phyloP scores from a whole-genome alignment of 495 filamentous ascomycete genomes.

The Penicillium paxilli region DNA sequence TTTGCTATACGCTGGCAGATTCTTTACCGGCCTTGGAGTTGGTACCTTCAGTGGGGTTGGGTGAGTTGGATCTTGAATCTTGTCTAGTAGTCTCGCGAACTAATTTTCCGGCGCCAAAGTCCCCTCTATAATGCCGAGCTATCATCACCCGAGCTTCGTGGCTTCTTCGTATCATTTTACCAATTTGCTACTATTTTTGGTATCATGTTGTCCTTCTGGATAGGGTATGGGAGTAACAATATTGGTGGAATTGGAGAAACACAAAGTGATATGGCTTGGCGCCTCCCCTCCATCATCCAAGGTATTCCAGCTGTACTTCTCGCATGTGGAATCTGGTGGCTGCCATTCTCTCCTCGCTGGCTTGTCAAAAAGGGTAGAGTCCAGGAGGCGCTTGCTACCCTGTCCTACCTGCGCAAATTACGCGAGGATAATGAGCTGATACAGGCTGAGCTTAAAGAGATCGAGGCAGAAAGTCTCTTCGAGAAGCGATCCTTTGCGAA shows the following conservation, averaged over 20 bases:
- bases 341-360: constrained; percentile 51
- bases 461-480: constrained; percentile 40
- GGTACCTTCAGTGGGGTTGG: constrained; percentile 54
- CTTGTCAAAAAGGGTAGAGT: constrained; percentile 47
- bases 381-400: constrained; percentile 45
- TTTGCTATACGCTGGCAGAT: constrained; percentile 62
- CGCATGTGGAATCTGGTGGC: constrained; percentile 41
- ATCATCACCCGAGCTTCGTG: constrained; percentile 71
- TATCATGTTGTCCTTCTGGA: constrained; percentile 69
- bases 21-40: constrained; percentile 69
- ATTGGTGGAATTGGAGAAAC: constrained; percentile 35
- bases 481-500: constrained; percentile 40
- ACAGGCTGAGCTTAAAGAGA: constrained; percentile 46
- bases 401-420: constrained; percentile 46
- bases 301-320: constrained; percentile 44
- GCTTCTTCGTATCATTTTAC: constrained; percentile 75
- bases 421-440: constrained; percentile 34
- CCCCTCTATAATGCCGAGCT: constrained; percentile 78
- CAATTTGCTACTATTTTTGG: constrained; percentile 84
- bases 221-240: constrained; percentile 59
- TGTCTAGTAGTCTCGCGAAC: background rate
- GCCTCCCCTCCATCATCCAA: constrained; percentile 52
- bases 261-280: constrained; percentile 45
- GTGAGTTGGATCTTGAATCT: background rate
- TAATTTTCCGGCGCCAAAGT: background rate